Base-by-base conservation (phyloP, 148 eudicot species). In the Vaccinium corymbosum region DNA sequence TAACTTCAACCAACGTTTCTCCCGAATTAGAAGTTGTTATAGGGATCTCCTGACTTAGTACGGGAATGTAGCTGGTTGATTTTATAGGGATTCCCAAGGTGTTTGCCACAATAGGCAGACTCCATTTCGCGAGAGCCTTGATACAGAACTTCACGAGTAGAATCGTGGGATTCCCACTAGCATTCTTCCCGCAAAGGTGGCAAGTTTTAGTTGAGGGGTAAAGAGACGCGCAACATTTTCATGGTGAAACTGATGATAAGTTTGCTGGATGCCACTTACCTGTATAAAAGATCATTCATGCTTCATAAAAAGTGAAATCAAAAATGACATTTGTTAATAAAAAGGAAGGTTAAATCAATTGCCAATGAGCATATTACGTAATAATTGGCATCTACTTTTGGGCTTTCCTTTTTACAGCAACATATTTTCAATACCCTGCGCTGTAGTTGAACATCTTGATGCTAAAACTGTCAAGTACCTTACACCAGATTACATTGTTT, bases 121-220 rank as follows among this genome's bases (percentile, higher is more conserved):
- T 89, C 97, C 99, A 92, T 91, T 93, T 97, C 46, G 98, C 95
- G 0, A 97, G 90, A 51, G 95, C 94, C 88, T 97, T 97, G 94
- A 94, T 92, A 84, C 98, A 97, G 83, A 88, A 97, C 84, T 94
- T 97, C 46, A 94, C 95, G 0, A 97, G 87, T 29, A 97, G 92
- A 77, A 97, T 94, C 53, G 98, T 93, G 98, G 95, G 55, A 94
- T 92, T 56, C 99, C 99, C 48, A 94, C 91, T 1, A 93, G 87
- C 59, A 92, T 71, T 92, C 99, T 89, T 48, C 93, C 91, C 3
- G 88, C 70, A 83, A 93, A 97, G 73, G 88, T 73, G 3, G 89
- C 84, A 53, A 88, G 19, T 13, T 91, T 76, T 83, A 94, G 99
- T 56, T 92, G 89, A 19, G 94, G 87, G 20, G 95, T 90, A 46